Conservation (phyloP, 148 eudicot genomes). For the Rhododendron griersonianum region DNA sequence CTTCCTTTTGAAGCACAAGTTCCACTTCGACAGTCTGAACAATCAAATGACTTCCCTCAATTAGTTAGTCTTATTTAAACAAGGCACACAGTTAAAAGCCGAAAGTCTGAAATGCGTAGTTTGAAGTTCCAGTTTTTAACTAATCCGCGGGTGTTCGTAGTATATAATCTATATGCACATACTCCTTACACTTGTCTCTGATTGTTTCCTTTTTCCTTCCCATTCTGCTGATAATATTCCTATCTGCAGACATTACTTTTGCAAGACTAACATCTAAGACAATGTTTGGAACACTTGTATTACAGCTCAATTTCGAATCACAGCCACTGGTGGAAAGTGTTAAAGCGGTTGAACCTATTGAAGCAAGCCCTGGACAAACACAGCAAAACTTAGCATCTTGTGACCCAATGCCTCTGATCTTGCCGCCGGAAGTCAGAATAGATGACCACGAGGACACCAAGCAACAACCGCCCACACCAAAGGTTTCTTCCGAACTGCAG, state of each 20-base stretch:
- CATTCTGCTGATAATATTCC: not conserved
- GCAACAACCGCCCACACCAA: constrained; percentile 10
- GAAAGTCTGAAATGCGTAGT: not conserved
- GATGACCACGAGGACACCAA: not conserved
- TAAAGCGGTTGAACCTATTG: constrained; percentile 4
- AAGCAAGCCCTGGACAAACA: constrained; percentile 10
- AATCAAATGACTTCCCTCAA: not conserved
- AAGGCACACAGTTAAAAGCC: not conserved
- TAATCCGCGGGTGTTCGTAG: not conserved
- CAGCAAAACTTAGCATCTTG: constrained; percentile 5
- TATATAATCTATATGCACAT: not conserved
- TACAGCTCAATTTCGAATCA: constrained; percentile 24
- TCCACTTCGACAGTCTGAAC: not conserved
- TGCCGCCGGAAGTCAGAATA: not conserved
- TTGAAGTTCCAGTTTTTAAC: not conserved
- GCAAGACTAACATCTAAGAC: not conserved
- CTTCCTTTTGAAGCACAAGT: not conserved
- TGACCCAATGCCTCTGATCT: not conserved
- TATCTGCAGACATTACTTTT: not conserved
- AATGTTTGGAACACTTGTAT: not conserved
- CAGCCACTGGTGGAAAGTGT: not conserved
- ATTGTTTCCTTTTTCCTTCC: not conserved
- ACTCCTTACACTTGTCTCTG: not conserved
- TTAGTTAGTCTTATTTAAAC: not conserved
- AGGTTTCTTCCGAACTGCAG: not conserved